A percentile compares a stretch with the other conserved stretches of the same genome.
Conservation (phyloP, 176 grass and related monocot species). For the Avena eriantha region DNA sequence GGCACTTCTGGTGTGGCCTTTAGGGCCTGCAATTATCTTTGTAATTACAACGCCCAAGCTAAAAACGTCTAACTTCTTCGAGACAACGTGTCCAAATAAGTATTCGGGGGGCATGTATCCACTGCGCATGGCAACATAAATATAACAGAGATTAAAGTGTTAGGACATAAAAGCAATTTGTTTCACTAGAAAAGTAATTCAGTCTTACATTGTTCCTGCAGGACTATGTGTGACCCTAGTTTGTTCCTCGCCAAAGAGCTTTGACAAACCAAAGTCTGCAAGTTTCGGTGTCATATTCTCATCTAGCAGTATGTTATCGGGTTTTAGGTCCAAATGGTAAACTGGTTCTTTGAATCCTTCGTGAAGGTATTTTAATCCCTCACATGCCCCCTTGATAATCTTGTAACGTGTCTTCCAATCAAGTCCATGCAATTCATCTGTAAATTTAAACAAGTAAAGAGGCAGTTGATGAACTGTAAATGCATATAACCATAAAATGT, state of each 20-base stretch:
- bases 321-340: neutral
- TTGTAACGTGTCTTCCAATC: neutral
- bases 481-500: too few relatives aligned
- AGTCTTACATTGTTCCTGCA: neutral
- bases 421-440: neutral
- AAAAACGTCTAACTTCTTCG: neutral
- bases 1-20: neutral
- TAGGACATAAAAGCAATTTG: neutral
- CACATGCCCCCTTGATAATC: neutral
- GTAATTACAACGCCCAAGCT: slow-evolving; percentile 1
- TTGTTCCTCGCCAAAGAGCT: neutral
- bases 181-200: neutral
- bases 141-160: neutral
- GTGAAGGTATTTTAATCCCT: too few relatives aligned
- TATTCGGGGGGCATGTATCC: neutral
- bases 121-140: neutral
- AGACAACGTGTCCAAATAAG: neutral
- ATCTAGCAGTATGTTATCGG: neutral
- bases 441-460: neutral
- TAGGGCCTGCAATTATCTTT: neutral
- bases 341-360: neutral
- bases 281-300: neutral
- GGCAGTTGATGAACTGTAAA: too few relatives aligned
- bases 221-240: neutral
- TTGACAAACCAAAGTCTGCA: neutral